Percentiles rank a stretch among this genome's conserved stretches.
phyloP scores from a whole-genome alignment of 306 rosid species.

The Albizia julibrissin region DNA sequence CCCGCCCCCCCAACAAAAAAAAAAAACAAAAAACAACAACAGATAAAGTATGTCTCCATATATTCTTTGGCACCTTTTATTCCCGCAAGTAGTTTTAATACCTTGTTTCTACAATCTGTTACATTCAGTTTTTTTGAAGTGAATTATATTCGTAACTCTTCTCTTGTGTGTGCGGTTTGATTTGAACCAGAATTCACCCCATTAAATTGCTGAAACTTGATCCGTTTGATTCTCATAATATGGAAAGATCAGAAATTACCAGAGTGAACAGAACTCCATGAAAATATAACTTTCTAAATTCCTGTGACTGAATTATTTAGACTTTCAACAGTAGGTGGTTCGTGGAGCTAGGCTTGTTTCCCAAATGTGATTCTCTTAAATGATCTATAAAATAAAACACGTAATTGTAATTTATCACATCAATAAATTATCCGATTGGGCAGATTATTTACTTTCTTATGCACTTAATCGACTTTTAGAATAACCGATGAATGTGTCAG shows the following conservation, averaged over 20 bases:
- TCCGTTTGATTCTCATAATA: background rate
- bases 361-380: background rate
- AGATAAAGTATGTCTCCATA: background rate
- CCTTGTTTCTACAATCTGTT: background rate
- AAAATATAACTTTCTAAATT: background rate
- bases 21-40: no score
- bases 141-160: background rate
- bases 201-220: constrained; percentile 11
- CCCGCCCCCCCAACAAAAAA: no score
- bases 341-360: background rate
- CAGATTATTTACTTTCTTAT: background rate
- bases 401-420: background rate
- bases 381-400: background rate
- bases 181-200: background rate
- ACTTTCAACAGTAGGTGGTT: background rate
- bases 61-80: background rate
- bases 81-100: background rate
- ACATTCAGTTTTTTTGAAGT: background rate
- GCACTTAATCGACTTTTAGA: constrained; percentile 1
- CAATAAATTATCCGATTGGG: background rate
- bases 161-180: background rate
- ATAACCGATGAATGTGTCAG: background rate
- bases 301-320: background rate
- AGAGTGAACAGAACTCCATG: background rate
- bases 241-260: background rate